Evolutionary conservation across 139 green algal genomes (phyloP), one percentile per base, ranked within the genome.

Genomic region (Diplosphaera chodatii): DNA sequence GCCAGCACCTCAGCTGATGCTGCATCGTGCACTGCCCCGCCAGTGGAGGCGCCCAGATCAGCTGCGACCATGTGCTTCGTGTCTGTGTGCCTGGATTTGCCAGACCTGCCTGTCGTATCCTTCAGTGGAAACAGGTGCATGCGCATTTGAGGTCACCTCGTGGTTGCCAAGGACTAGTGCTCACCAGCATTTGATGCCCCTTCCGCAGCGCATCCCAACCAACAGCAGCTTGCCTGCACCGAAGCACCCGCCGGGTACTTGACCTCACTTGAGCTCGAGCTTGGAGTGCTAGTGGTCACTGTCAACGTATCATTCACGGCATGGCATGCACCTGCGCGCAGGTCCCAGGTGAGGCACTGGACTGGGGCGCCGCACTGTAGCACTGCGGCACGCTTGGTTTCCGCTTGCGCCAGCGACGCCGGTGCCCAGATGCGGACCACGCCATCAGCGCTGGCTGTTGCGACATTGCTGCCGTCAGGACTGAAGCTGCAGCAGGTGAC

Each of bases 81-180:
- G 77, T 87, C 82, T 16, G 75, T 67, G 56, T 87, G 82, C 82
- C 48, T 59, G n/a, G n/a, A n/a, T n/a, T n/a, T n/a, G n/a, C n/a
- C n/a, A n/a, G n/a, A n/a, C n/a, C n/a, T n/a, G n/a, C n/a, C n/a
- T n/a, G n/a, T n/a, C n/a, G n/a, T n/a, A n/a, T n/a, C n/a, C n/a
- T n/a, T n/a, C n/a, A n/a, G n/a, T n/a, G 37, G 8, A 13, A 21
- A 13, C 37, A 8, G 13, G 37, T 48, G 37, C 37, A 48, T 8
- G 10, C 37, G 37, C 37, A 48, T 8, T 13, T 48, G n/a, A n/a
- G n/a, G n/a, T n/a, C n/a, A n/a, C 37, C 37, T 48, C 37, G 13
- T 48, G 8, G 37, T 13, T 48, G 10, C 13, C 13, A 13, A 23
- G 18, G 16, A 23, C 8, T 25, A 23, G 3, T 59, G 48, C 48